Percentiles rank a stretch among this genome's conserved stretches.
These are phyloP conservation scores for Crithidia thermophila DNA, from an alignment of 208 protist genomes.

Conservation along the genomic window DNA sequence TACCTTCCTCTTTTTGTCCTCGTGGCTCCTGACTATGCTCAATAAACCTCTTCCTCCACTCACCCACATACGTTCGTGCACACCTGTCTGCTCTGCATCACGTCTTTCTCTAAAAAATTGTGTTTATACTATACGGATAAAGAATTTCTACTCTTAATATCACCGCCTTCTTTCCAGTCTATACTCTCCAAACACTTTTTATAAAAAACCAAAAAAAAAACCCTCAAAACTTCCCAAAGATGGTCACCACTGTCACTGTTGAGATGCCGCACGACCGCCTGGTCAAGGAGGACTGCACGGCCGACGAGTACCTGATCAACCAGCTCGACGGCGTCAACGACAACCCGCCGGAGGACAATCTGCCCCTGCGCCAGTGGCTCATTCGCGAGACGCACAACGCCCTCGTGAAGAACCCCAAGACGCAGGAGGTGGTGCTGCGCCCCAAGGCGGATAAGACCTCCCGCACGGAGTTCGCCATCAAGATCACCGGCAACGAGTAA, in stretches of 20 bases:
- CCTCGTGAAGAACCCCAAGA: constrained; percentile 54
- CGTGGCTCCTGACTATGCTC: not conserved
- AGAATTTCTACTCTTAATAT: too few species aligned
- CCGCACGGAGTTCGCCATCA: constrained; percentile 47
- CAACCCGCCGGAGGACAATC: constrained; percentile 66
- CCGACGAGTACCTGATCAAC: constrained; percentile 73
- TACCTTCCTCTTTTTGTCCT: not conserved
- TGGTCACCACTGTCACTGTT: constrained; percentile 42
- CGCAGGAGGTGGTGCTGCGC: constrained; percentile 49
- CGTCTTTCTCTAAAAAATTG: too few species aligned
- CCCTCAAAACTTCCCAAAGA: constrained; percentile 17
- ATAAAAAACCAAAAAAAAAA: constrained; percentile 7
- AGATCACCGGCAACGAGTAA: constrained; percentile 32
- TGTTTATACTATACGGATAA: too few species aligned
- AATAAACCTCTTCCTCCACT: too few species aligned
- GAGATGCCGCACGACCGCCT: constrained; percentile 60
- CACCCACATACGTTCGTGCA: not conserved
- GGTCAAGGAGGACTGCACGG: constrained; percentile 40
- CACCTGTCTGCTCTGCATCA: too few species aligned
- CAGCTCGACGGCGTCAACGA: constrained; percentile 70
- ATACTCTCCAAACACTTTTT: not conserved
- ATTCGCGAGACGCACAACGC: constrained; percentile 53
- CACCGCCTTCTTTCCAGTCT: not conserved
- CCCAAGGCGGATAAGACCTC: constrained; percentile 58
- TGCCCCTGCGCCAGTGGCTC: constrained; percentile 81